phyloP scores from a whole-genome alignment of 495 filamentous ascomycete species.

The Chaetomidium leptoderma region DNA sequence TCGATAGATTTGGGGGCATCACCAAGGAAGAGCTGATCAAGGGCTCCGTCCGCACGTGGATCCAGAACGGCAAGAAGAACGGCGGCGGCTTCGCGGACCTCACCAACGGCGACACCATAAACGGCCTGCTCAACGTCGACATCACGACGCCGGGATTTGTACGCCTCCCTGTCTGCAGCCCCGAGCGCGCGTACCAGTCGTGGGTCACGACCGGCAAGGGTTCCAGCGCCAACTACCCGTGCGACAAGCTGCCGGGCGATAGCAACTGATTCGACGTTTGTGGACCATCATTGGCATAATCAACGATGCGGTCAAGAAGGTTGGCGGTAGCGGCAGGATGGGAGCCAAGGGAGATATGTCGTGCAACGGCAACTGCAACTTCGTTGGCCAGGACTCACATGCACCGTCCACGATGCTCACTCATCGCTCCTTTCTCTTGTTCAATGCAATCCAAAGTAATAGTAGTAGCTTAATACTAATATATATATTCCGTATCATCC shows the following conservation, averaged over 20 bases:
- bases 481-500: too few relatives aligned
- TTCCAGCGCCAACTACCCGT: slow-evolving; percentile 11
- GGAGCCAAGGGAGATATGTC: slow-evolving; percentile 31
- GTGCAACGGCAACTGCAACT: slow-evolving; percentile 26
- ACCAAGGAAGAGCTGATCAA: slow-evolving; percentile 26
- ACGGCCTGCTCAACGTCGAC: slow-evolving; percentile 24
- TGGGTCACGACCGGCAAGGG: slow-evolving; percentile 17
- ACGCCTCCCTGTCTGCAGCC: slow-evolving; percentile 33
- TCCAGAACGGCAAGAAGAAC: slow-evolving; percentile 31
- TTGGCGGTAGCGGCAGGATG: slow-evolving; percentile 22
- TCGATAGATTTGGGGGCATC: slow-evolving; percentile 21
- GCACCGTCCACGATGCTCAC: too few relatives aligned
- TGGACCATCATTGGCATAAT: slow-evolving; percentile 11
- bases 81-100: slow-evolving; percentile 24
- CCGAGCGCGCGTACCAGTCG: slow-evolving; percentile 21
- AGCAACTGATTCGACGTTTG: slow-evolving; percentile 6
- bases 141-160: slow-evolving; percentile 32
- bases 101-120: slow-evolving; percentile 13
- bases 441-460: too few relatives aligned
- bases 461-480: too few relatives aligned
- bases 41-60: slow-evolving; percentile 32
- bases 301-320: slow-evolving; percentile 8
- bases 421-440: too few relatives aligned
- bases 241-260: background rate
- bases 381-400: too few relatives aligned